These are phyloP conservation scores for Fusarium ramigenum DNA, from an alignment of 2,329 filamentous ascomycete species.

Conservation along the genomic window DNA sequence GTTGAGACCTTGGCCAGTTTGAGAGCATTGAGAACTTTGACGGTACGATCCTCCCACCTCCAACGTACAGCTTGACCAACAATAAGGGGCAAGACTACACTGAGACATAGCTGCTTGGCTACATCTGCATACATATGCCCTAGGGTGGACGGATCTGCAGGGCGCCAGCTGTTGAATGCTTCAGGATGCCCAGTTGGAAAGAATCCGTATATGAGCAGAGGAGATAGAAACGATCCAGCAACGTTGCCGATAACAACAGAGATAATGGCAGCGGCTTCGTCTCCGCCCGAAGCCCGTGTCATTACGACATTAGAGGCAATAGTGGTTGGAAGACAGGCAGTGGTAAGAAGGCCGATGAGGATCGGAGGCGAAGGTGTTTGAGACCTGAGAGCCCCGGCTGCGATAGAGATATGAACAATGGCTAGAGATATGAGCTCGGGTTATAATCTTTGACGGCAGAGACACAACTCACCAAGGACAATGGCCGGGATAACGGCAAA, in stretches of 20 bases:
- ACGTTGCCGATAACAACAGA: constrained; percentile 78
- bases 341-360: constrained; percentile 73
- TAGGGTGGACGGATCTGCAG: constrained; percentile 62
- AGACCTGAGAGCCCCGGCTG: constrained; percentile 58
- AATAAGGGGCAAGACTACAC: constrained; percentile 70
- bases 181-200: constrained; percentile 55
- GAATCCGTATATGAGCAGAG: constrained; percentile 70
- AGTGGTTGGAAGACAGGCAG: constrained; percentile 76
- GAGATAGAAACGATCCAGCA: constrained; percentile 73
- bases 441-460: neutral
- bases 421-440: constrained; percentile 45
- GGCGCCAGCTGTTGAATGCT: constrained; percentile 67
- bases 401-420: constrained; percentile 58
- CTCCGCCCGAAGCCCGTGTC: constrained; percentile 74
- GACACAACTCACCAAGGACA: constrained; percentile 59
- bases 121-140: constrained; percentile 71
- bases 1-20: constrained; percentile 61
- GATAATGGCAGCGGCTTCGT: constrained; percentile 71
- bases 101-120: constrained; percentile 74
- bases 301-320: constrained; percentile 79
- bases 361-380: constrained; percentile 70
- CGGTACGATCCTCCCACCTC: constrained; percentile 60
- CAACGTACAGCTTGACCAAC: constrained; percentile 69
- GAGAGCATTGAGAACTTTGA: constrained; percentile 63
- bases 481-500: constrained; percentile 73